Base-by-base conservation (phyloP, 768 basidiomycete genomes). In the Auricularia auricula-judae region DNA sequence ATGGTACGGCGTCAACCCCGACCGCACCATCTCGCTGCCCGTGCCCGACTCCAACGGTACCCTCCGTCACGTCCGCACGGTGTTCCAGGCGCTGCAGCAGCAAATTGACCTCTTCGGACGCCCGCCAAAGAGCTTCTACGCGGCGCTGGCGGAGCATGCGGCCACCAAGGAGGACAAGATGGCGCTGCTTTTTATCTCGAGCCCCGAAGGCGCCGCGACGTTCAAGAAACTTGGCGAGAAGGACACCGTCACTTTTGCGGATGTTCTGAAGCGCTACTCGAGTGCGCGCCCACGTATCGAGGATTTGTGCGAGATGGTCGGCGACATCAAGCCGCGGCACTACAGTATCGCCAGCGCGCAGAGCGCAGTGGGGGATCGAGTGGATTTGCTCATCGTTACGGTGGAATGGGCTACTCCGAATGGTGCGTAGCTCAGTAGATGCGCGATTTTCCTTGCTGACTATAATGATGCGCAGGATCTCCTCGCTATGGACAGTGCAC, bases 331-430 rank as follows among this genome's bases (percentile, higher is more conserved):
- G 75, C 95, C 96, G 3, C 83, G 97, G 67, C 97, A 98, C 75
- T 99, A 99, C 76, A 96, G 93, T 74, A 99, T 99, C 71, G 96
- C 97, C 23, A 93, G 91, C 68, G 85, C 93, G 39, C 96, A 98
- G 75, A 90, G 89, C 71, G 94, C 90, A 64, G 95, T 98, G 16
- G 97, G 97, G 3, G 84, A 98, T 72, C 84, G 90, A 64, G 94
- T 99, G 7, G 96, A 99, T 74, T 79, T 99, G 35, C 78, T 99
- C 65, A 89, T 99, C 66, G 97, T 99, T 42, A 95, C 93, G 1
- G 95, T 98, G 39, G 94, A 98, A 66, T 99, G 97, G 97, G 72
- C 82, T 51, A 86, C 89, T 18, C 88, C 94, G 10, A 82, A 77
- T 70, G 95, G 95, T 93, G 70, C 74, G 84, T 79, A 18, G 5